phyloP scores from a whole-genome alignment of 768 basidiomycete species.

The Boletus edulis region DNA sequence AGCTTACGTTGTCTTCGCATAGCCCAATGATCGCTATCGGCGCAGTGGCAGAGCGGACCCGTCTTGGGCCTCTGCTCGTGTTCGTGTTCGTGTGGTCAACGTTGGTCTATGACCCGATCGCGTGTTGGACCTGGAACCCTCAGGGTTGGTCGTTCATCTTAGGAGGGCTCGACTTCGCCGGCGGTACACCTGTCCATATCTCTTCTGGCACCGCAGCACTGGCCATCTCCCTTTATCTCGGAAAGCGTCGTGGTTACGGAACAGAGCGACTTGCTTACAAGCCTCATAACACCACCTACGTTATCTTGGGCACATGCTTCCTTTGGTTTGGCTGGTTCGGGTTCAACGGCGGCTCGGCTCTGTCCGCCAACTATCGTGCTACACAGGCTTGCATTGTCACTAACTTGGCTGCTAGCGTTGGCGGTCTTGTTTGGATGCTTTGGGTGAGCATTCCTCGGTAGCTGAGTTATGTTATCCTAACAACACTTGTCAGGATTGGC shows the following conservation, averaged over 20 bases:
- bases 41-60: constrained; percentile 86
- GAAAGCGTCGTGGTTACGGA: constrained; percentile 88
- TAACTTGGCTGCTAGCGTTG: constrained; percentile 88
- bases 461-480: not conserved
- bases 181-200: constrained; percentile 96
- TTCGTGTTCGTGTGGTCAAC: constrained; percentile 92
- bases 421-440: constrained; percentile 89
- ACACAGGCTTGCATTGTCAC: constrained; percentile 90
- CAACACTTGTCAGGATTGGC: constrained; percentile 63
- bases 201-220: constrained; percentile 90
- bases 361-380: constrained; percentile 86
- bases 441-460: constrained; percentile 48
- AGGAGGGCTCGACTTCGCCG: constrained; percentile 90
- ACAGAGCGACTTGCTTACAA: constrained; percentile 90
- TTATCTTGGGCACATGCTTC: constrained; percentile 88
- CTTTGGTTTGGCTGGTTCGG: constrained; percentile 98
- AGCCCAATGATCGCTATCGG: constrained; percentile 89
- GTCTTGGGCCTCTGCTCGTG: constrained; percentile 81
- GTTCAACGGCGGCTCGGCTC: constrained; percentile 91
- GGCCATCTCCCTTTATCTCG: constrained; percentile 88
- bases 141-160: constrained; percentile 73
- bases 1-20: constrained; percentile 14
- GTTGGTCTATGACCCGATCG: constrained; percentile 90
- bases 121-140: constrained; percentile 94
- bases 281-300: constrained; percentile 91